phyloP scores from a whole-genome alignment of 371 early-diverging fungal species.

The Mortierella sp. region DNA sequence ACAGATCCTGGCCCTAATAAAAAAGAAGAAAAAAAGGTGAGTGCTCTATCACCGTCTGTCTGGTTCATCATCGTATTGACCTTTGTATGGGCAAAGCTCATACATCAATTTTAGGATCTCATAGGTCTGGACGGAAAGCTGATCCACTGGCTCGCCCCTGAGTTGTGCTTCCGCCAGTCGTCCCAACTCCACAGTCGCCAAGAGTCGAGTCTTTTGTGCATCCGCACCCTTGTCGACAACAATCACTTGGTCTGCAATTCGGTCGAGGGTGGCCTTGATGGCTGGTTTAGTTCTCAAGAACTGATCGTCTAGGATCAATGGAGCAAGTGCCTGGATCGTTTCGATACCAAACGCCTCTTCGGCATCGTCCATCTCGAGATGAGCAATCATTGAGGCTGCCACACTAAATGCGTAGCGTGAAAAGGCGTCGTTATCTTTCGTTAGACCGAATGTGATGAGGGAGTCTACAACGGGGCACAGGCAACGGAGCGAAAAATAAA shows the following conservation, averaged over 20 bases:
- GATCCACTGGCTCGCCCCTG: neutral
- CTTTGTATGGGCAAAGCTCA: neutral
- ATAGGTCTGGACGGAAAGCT: neutral
- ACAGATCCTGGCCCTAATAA: conserved; percentile 6
- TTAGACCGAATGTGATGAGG: conserved; percentile 4
- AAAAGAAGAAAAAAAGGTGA: neutral
- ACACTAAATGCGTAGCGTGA: conserved; percentile 3
- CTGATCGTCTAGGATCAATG: conserved; percentile 8
- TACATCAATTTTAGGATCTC: conserved; percentile 6
- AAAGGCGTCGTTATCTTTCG: too few species aligned
- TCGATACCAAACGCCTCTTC: conserved; percentile 2
- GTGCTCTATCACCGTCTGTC: neutral
- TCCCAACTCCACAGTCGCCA: conserved; percentile 10
- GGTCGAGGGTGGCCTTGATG: conserved; percentile 8
- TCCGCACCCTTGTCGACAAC: neutral
- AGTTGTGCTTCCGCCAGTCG: neutral
- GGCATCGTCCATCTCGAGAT: conserved; percentile 2
- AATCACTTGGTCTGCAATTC: neutral
- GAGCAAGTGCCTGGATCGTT: neutral
- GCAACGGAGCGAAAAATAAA: neutral
- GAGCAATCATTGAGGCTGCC: conserved; percentile 14
- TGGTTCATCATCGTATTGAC: neutral
- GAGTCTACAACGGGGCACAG: neutral
- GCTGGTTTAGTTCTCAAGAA: conserved; percentile 3
- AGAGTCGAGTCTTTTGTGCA: conserved; percentile 3